Percentiles rank a stretch among this genome's conserved stretches.
These are phyloP conservation scores for Calendula officinalis DNA, from an alignment of 129 eudicot genomes.

Conservation along the genomic window DNA sequence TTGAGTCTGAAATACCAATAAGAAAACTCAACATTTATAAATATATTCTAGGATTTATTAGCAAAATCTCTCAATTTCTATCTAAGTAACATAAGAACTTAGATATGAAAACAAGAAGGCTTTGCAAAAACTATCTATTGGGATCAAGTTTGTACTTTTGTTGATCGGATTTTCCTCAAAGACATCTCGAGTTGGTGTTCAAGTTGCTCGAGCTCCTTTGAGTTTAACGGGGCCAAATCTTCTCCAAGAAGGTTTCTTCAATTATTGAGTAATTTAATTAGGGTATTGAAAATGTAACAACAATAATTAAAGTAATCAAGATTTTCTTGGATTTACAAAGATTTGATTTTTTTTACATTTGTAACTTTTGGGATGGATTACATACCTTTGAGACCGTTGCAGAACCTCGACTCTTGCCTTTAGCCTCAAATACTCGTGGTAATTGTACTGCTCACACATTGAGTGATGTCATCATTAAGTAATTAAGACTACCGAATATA, in stretches of 20 bases:
- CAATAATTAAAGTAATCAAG: not conserved
- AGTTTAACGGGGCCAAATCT: constrained; percentile 50
- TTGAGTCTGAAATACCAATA: constrained; percentile 43
- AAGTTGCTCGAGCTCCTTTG: constrained; percentile 54
- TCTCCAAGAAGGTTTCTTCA: constrained; percentile 64
- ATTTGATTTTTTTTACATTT: not conserved
- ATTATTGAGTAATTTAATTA: not conserved
- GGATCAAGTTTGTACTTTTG: constrained; percentile 41
- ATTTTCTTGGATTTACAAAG: not conserved
- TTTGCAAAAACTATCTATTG: not conserved
- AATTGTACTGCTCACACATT: constrained; percentile 34
- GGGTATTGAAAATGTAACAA: not conserved
- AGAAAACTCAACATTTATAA: not conserved
- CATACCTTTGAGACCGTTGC: constrained; percentile 66
- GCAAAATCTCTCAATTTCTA: not conserved
- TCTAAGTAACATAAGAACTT: not conserved
- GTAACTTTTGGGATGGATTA: not conserved
- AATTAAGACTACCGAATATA: not conserved
- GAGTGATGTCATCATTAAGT: not conserved
- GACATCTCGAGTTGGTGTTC: constrained; percentile 56
- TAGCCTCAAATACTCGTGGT: constrained; percentile 63
- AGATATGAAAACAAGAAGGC: not conserved
- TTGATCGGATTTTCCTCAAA: constrained; percentile 58
- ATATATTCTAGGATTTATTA: not conserved
- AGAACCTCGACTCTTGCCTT: constrained; percentile 61